Evolutionary conservation across 805 yeast species (phyloP).

Genomic region (Myxozyma udenii): DNA sequence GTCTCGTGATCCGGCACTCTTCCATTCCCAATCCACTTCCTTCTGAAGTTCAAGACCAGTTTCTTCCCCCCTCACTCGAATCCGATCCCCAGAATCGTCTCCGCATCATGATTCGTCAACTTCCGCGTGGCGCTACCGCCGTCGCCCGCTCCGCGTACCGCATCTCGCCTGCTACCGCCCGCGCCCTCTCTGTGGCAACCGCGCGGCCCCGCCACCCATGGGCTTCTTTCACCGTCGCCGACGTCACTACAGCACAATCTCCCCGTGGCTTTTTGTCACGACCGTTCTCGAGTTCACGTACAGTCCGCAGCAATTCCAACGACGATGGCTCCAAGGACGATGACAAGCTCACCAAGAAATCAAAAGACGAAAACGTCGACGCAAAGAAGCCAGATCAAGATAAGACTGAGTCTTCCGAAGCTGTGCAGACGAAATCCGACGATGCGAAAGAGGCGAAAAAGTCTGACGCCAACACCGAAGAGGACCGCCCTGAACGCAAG

Average conservation of each 20-base stretch:
- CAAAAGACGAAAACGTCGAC: not conserved
- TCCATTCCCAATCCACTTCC: no score
- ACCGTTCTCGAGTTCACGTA: not conserved
- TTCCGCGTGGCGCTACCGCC: not conserved
- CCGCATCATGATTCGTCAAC: not conserved
- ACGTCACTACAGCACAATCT: not conserved
- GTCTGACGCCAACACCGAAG: constrained; percentile 2
- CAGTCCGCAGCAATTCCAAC: not conserved
- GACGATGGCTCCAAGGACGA: not conserved
- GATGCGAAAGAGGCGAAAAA: constrained; percentile 6
- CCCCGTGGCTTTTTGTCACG: not conserved
- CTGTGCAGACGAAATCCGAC: constrained; percentile 1
- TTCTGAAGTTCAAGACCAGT: no score
- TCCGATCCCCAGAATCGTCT: no score
- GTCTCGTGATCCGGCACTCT: not conserved
- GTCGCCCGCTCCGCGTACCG: not conserved
- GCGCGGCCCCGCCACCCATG: not conserved
- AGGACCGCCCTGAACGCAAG: not conserved
- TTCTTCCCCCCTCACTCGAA: no score
- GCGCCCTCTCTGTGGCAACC: not conserved
- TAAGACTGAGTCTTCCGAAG: constrained; percentile 1
- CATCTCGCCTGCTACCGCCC: not conserved
- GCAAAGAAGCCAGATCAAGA: constrained; percentile 1
- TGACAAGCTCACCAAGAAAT: not conserved
- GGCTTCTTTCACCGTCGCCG: not conserved